Evolutionary conservation across 2,329 filamentous ascomycete genomes (phyloP), one percentile per base, ranked within the genome.

Genomic region (Lecanicillium sp.): DNA sequence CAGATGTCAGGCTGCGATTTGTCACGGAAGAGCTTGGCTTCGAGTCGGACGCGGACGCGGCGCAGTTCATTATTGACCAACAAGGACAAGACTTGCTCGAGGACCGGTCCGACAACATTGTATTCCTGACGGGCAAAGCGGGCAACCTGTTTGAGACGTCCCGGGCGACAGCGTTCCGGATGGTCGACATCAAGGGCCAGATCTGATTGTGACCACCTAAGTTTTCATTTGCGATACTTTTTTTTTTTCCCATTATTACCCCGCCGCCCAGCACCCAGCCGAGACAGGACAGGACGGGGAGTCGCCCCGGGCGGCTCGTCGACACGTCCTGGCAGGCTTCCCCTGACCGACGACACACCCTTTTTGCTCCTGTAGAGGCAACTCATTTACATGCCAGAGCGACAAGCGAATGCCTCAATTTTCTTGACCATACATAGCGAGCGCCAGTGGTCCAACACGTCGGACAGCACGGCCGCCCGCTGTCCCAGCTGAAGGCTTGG

Each of bases 131-230:
- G 37, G 81, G 79, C 59, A 90, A 90, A 70, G 87, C 85, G 42
- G 79, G 78, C 44, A 63, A 67, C 35, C 69, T 85, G 17, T 95
- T 97, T 67, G 89, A 96, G 63, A 65, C 70, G 45, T 81, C 87
- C 51, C 86, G 84, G 64, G 68, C 74, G 32, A 75, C 77, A 53
- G 91, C 91, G 41, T 94, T 95, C 68, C 79, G 81, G 62, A 84
- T 83, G 63, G 86, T 97, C 74, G 90, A 97, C 71, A 94, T 97
- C 74, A 96, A 97, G 73, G 90, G 91, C 62, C 91, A 97, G 71
- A 95, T 96, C 63, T 93, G 73, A 84, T 57, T 45, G 41, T 44
- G 35, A 49, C 47, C 27, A 14, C 29, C 19, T 39, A 37, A 49
- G n/a, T 35, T 42, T 21, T 36, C 23, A 44, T 38, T 10, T 23